phyloP scores from a whole-genome alignment of 2,329 filamentous ascomycete genomes.

The Colletotrichum melonis region DNA sequence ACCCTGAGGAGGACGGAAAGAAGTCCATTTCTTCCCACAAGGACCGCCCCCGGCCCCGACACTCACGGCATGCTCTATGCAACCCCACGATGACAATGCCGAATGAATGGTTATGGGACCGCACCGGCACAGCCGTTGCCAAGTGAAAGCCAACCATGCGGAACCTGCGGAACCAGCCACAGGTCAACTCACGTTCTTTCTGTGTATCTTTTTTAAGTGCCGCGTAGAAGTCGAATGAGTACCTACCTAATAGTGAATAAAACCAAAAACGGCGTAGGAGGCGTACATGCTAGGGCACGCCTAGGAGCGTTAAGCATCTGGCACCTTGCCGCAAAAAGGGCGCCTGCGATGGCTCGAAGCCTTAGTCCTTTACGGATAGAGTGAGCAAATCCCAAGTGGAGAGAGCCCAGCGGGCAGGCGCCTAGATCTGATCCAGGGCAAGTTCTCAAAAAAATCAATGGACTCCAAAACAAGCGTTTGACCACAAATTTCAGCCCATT shows the following conservation, averaged over 20 bases:
- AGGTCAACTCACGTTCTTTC: no score
- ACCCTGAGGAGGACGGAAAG: conserved; percentile 7
- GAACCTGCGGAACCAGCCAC: background rate
- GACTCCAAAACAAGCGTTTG: conserved; percentile 32
- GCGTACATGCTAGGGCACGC: conserved; percentile 17
- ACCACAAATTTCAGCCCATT: conserved; percentile 24
- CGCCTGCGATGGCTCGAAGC: background rate
- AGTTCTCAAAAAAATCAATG: conserved; percentile 5
- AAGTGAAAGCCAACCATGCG: conserved; percentile 13
- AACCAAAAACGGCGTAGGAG: background rate
- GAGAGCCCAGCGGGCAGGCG: conserved; percentile 10
- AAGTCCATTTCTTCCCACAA: background rate
- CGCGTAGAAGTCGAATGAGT: background rate
- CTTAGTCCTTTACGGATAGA: no score
- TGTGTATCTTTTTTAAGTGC: background rate
- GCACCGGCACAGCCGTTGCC: conserved; percentile 17
- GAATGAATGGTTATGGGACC: background rate
- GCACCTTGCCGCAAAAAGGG: background rate
- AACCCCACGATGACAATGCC: background rate
- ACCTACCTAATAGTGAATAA: background rate
- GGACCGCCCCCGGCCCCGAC: background rate
- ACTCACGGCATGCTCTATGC: background rate
- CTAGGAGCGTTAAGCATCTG: conserved; percentile 8
- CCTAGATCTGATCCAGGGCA: conserved; percentile 1
- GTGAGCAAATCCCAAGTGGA: background rate